A percentile compares a stretch with the other conserved stretches of the same genome.
Conservation (phyloP, 371 early-diverging fungal genomes). For the Syncephalastrum sp. region DNA sequence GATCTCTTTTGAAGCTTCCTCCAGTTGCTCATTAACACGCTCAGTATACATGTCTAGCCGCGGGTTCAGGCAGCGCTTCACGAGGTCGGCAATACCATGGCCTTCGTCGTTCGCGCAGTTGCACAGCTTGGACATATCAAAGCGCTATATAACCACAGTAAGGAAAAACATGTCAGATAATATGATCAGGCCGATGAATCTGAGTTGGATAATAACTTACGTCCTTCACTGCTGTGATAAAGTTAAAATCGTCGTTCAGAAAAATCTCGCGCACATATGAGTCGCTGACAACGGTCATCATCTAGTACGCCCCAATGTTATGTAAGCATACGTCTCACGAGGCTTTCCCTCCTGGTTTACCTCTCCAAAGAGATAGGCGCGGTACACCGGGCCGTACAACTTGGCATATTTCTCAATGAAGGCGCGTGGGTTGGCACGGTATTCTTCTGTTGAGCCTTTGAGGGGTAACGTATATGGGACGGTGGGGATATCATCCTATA, state of each 20-base stretch:
- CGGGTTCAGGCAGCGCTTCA: too few relatives aligned
- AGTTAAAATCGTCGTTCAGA: conserved; percentile 17
- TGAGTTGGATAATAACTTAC: background rate
- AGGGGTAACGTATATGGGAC: conserved; percentile 27
- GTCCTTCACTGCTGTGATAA: conserved; percentile 7
- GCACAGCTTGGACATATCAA: too few relatives aligned
- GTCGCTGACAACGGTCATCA: conserved; percentile 12
- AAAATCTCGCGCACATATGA: conserved; percentile 18
- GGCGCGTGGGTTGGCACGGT: conserved; percentile 15
- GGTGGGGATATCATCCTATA: background rate
- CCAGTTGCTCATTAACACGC: too few relatives aligned
- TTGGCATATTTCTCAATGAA: conserved; percentile 24
- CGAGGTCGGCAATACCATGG: too few relatives aligned
- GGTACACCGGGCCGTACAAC: conserved; percentile 26
- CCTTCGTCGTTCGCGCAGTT: too few relatives aligned
- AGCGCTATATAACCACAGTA: too few relatives aligned
- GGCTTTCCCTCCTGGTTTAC: background rate
- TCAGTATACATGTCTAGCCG: too few relatives aligned
- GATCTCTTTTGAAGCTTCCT: too few relatives aligned
- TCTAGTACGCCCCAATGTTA: background rate
- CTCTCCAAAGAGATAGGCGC: conserved; percentile 30
- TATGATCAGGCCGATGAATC: background rate
- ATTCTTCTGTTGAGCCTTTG: conserved; percentile 23
- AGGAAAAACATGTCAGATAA: too few relatives aligned
- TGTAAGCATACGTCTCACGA: too few relatives aligned